A percentile compares a stretch with the other conserved stretches of the same genome.
phyloP scores from a whole-genome alignment of 2,329 filamentous ascomycete genomes.

The Pyrenophora tritici-repentis region DNA sequence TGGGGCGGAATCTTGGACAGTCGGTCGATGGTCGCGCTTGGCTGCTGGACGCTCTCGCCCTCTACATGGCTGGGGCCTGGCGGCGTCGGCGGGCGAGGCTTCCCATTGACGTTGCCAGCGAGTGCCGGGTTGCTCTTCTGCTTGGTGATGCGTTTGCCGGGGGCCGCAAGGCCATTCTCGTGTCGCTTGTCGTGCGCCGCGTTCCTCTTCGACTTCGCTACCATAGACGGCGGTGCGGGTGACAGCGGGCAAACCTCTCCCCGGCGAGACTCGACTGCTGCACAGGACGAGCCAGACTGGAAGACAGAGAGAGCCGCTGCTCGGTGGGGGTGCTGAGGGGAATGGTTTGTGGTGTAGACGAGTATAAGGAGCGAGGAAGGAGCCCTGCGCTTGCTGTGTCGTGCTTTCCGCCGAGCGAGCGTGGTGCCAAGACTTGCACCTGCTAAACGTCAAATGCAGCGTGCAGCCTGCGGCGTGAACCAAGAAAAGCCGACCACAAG shows the following conservation, averaged over 20 bases:
- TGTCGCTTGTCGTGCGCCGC: slow-evolving; percentile 65
- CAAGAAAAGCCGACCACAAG: slow-evolving; percentile 5
- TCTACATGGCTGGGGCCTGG: slow-evolving; percentile 47
- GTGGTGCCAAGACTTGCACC: slow-evolving; percentile 13
- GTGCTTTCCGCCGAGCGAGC: slow-evolving; percentile 15
- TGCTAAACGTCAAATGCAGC: slow-evolving; percentile 16
- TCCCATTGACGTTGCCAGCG: slow-evolving; percentile 51
- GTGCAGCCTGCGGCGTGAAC: background rate
- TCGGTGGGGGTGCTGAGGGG: slow-evolving; percentile 22
- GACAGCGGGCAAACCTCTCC: slow-evolving; percentile 41
- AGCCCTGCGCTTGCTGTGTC: slow-evolving; percentile 11
- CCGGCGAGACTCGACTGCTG: slow-evolving; percentile 49
- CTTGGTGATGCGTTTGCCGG: slow-evolving; percentile 68
- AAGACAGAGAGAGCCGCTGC: slow-evolving; percentile 44
- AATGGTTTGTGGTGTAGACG: slow-evolving; percentile 25
- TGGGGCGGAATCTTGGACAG: slow-evolving; percentile 5
- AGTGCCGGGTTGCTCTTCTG: slow-evolving; percentile 54
- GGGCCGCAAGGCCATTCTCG: slow-evolving; percentile 84
- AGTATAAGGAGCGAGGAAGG: slow-evolving; percentile 25
- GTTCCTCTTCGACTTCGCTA: slow-evolving; percentile 53
- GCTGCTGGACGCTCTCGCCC: slow-evolving; percentile 41
- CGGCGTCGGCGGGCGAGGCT: slow-evolving; percentile 45
- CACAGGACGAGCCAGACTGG: slow-evolving; percentile 54
- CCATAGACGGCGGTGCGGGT: slow-evolving; percentile 50
- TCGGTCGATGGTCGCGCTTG: slow-evolving; percentile 14